Conservation (phyloP, 2,329 filamentous ascomycete genomes). For the Hypoxylon sp. region DNA sequence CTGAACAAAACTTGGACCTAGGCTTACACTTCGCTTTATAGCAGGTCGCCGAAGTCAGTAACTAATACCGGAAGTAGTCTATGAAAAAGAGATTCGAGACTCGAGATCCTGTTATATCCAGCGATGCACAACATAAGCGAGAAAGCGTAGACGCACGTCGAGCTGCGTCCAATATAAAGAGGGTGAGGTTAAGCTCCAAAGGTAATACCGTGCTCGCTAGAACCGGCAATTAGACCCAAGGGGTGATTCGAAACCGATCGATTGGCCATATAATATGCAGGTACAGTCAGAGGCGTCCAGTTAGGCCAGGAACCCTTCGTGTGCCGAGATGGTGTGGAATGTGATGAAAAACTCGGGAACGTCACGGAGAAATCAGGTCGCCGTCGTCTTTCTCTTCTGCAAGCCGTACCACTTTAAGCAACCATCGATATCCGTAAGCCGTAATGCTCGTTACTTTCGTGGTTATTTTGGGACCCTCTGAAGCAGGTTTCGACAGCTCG, state of each 20-base stretch:
- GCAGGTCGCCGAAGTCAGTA: slow-evolving; percentile 13
- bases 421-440: slow-evolving; percentile 10
- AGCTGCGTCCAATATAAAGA: slow-evolving; percentile 30
- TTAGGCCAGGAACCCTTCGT: slow-evolving; percentile 33
- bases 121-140: slow-evolving; percentile 30
- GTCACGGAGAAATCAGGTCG: slow-evolving; percentile 30
- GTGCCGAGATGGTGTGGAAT: slow-evolving; percentile 23
- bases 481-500: slow-evolving; percentile 24
- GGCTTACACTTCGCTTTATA: slow-evolving; percentile 27
- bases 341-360: slow-evolving; percentile 22
- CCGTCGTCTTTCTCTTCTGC: slow-evolving; percentile 31
- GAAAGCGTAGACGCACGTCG: slow-evolving; percentile 21
- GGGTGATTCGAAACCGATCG: slow-evolving; percentile 32
- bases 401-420: slow-evolving; percentile 12
- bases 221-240: slow-evolving; percentile 27
- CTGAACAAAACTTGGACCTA: slow-evolving; percentile 14
- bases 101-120: slow-evolving; percentile 19
- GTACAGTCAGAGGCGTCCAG: slow-evolving; percentile 37
- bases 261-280: slow-evolving; percentile 35
- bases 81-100: slow-evolving; percentile 4
- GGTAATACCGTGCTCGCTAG: slow-evolving; percentile 23
- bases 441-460: slow-evolving; percentile 21
- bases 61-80: slow-evolving; percentile 18
- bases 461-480: neutral
- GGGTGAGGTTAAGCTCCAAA: slow-evolving; percentile 28